Evolutionary conservation across 768 basidiomycete species (phyloP), one percentile per base, ranked within the genome.

Genomic region (Mycena olivaceomarginata): DNA sequence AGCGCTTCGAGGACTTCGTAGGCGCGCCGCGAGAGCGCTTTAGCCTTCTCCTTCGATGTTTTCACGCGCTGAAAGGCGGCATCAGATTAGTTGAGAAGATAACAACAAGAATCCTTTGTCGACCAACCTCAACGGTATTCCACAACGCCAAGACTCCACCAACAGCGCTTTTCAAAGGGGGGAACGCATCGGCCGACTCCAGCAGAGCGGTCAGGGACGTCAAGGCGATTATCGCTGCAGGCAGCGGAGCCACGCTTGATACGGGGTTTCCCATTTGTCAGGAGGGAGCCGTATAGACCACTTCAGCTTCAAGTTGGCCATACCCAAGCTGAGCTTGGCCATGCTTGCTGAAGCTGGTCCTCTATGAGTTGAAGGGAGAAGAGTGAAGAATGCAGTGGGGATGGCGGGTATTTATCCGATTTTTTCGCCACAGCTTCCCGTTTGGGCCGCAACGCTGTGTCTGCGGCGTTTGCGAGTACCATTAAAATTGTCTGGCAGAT

Each of bases 121-220:
- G 64, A 46, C 25, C 22, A 41, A 65, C 64, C 53, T 56, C 53
- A 6, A n/a, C n/a, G 7, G 53, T 56, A 12, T 56, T n/a, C 53
- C 53, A 56, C 12, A 65, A 45, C 5, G 64, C 64, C 8, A 65
- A 13, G 64, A 65, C 64, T 22, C 64, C 64, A 65, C 64, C n/a
- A 46, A 25, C 64, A 46, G 22, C 64, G 45, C 64, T 65, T 46
- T 65, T 43, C 45, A 65, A 65, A 22, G n/a, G n/a, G 64, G 64
- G 64, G 18, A 65, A 65, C 13, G 45, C 64, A 46, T 65, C 64
- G 12, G 64, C 64, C 43, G 64, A 65, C 10, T 65, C 64, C 12
- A 9, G 7, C n/a, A 65, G 43, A 45, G 64, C 64, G 22, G 12
- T 45, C n/a, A 65, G 43, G 41, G 64, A 65, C 43, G 64, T 65